phyloP scores from a whole-genome alignment of 1,284 basidiomycete genomes.

The Moesziomyces parantarcticus region DNA sequence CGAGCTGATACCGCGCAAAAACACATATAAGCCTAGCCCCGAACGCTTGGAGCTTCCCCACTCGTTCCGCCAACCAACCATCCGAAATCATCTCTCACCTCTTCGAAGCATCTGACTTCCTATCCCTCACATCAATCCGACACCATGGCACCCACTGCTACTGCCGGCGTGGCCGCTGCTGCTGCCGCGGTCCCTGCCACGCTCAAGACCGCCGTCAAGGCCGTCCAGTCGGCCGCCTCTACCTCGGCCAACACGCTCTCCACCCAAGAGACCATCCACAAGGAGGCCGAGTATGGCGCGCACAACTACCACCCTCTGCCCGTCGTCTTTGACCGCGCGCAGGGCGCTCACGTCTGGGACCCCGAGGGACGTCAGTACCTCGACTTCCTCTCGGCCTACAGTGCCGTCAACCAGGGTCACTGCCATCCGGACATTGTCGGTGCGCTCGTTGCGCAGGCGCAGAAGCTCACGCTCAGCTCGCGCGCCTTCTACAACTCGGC shows the following conservation, averaged over 20 bases:
- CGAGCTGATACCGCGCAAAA: slow-evolving; percentile 2
- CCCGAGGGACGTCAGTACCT: slow-evolving; percentile 78
- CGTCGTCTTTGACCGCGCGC: slow-evolving; percentile 89
- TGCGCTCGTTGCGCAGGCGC: slow-evolving; percentile 85
- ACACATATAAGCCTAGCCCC: slow-evolving; percentile 18
- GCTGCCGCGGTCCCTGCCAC: slow-evolving; percentile 29
- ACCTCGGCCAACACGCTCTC: slow-evolving; percentile 50
- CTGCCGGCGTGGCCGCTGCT: slow-evolving; percentile 18
- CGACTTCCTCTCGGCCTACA: slow-evolving; percentile 93
- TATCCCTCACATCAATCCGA: not conserved
- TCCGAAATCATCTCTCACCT: not conserved
- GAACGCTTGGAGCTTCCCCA: not conserved
- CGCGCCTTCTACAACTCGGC: slow-evolving; percentile 95
- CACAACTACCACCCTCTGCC: slow-evolving; percentile 95
- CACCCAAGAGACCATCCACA: slow-evolving; percentile 77
- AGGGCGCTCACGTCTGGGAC: slow-evolving; percentile 94
- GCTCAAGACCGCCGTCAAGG: slow-evolving; percentile 40
- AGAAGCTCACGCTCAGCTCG: slow-evolving; percentile 90
- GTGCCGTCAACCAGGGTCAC: slow-evolving; percentile 85
- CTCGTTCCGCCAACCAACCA: not conserved
- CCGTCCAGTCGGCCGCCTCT: slow-evolving; percentile 33
- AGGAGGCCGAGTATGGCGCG: slow-evolving; percentile 85
- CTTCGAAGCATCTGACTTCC: not conserved
- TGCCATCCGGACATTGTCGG: slow-evolving; percentile 91
- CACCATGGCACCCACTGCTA: slow-evolving; percentile 52